Base-by-base conservation (phyloP, 2,329 filamentous ascomycete species). In the Monosporascus ibericus region DNA sequence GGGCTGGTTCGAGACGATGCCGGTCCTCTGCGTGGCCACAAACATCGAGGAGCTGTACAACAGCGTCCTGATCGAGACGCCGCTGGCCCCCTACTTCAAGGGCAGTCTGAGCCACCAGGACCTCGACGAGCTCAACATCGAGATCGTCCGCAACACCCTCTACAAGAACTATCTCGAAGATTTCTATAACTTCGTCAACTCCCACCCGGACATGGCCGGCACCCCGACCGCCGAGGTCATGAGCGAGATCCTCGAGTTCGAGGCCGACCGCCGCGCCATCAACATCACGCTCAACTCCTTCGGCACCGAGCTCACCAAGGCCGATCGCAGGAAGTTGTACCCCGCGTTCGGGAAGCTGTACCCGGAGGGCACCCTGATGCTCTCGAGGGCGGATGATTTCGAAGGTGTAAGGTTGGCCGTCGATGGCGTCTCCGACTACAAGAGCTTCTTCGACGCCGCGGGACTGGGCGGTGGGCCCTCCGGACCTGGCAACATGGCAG, bases 161-260 rank as follows among this genome's bases (percentile, higher is more conserved):
- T 99, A 97, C 80, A 99, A 99, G 81, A 97, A 97, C 78, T 99
- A 99, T 69, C 82, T 99, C 7, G 94, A 99, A 70, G 94, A 97
- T 69, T 99, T 99, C 71, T 84, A 97, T 76, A 81, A 88, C 59
- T 99, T 96, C 70, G 88, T 97, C 72, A 96, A 92, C 73, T 88
- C 86, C 9, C 83, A 96, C 66, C 78, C 91, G 0, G 92, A 95
- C 42, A 87, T 97, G 74, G 79, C 81, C 38, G 89, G 90, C 38
- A 95, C 92, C 6, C 91, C 94, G 1, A 99, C 94, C 0, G 80
- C 90, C 44, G 91, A 96, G 64, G 85, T 96, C 68, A 99, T 99
- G 94, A 85, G 87, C 7, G 92, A 97, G 74, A 89, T 96, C 49
- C 78, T 99, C 48, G 89, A 96, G 68, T 99, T 99, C 63, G 94